These are phyloP conservation scores for Lathyrus aphaca DNA, from an alignment of 306 rosid genomes.

Conservation along the genomic window DNA sequence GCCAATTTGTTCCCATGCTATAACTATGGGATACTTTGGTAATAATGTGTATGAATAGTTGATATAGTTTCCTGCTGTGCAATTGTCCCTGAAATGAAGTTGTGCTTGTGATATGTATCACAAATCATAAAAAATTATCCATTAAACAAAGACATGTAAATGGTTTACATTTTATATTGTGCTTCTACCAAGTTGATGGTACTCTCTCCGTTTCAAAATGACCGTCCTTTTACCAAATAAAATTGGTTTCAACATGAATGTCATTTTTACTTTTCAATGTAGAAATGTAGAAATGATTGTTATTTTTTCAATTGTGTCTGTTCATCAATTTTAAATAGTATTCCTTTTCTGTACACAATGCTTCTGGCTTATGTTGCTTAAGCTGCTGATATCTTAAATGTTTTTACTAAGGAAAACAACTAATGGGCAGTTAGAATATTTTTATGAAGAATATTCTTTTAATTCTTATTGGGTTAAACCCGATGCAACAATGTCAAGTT, in stretches of 20 bases:
- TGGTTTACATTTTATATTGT: background rate
- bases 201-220: too few species aligned
- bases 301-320: too few species aligned
- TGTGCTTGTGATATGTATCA: background rate
- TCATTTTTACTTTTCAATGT: too few species aligned
- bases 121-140: background rate
- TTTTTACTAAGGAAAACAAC: conserved; percentile 16
- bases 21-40: conserved; percentile 4
- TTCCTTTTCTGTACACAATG: conserved; percentile 1
- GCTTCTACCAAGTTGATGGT: too few species aligned
- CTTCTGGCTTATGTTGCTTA: conserved; percentile 16
- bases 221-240: too few species aligned
- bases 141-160: background rate
- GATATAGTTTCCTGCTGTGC: conserved; percentile 4
- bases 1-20: background rate
- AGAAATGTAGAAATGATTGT: too few species aligned
- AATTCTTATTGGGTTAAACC: conserved; percentile 7
- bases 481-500: conserved; percentile 3
- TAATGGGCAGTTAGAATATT: conserved; percentile 6
- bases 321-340: conserved; percentile 10
- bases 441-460: conserved; percentile 4
- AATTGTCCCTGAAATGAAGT: background rate
- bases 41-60: background rate
- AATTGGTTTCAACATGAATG: too few species aligned
- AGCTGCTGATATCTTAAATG: conserved; percentile 18